phyloP scores from a whole-genome alignment of 306 rosid genomes.

The Quillaja saponaria region DNA sequence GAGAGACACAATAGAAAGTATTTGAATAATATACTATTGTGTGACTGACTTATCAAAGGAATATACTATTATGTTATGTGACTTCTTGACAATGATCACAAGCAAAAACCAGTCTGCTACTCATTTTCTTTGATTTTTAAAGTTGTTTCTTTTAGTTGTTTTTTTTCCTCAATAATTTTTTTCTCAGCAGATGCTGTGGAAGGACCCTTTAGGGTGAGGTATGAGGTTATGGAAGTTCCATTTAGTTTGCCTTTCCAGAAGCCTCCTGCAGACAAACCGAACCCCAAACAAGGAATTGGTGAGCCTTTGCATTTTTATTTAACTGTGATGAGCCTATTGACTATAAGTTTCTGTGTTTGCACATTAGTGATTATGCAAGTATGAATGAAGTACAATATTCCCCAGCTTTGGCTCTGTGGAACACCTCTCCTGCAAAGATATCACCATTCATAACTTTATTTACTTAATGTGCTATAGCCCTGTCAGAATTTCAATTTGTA shows the following conservation, averaged over 20 bases:
- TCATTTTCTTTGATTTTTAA: constrained; percentile 2
- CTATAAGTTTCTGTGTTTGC: constrained; percentile 20
- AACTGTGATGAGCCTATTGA: too few relatives aligned
- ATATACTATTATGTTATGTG: too few relatives aligned
- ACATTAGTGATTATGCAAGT: too few relatives aligned
- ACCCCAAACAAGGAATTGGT: constrained; percentile 99
- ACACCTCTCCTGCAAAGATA: too few relatives aligned
- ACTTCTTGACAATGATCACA: too few relatives aligned
- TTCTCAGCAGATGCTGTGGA: constrained; percentile 60
- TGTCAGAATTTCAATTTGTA: too few relatives aligned
- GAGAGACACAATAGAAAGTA: too few relatives aligned
- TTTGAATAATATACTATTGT: too few relatives aligned
- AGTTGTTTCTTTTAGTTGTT: neutral
- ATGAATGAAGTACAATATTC: neutral
- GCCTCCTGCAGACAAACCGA: constrained; percentile 93
- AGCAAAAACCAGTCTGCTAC: constrained; percentile 7
- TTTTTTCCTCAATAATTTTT: neutral
- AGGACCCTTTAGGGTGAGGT: constrained; percentile 80
- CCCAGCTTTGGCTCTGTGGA: too few relatives aligned
- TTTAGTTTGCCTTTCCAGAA: constrained; percentile 83
- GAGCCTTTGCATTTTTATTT: constrained; percentile 34
- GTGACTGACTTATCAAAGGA: too few relatives aligned
- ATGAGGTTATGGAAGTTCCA: constrained; percentile 82
- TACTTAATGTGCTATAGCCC: too few relatives aligned
- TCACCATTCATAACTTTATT: too few relatives aligned